Evolutionary conservation across 2,329 filamentous ascomycete genomes (phyloP).

Genomic region (Tolypocladium ovalisporum): DNA sequence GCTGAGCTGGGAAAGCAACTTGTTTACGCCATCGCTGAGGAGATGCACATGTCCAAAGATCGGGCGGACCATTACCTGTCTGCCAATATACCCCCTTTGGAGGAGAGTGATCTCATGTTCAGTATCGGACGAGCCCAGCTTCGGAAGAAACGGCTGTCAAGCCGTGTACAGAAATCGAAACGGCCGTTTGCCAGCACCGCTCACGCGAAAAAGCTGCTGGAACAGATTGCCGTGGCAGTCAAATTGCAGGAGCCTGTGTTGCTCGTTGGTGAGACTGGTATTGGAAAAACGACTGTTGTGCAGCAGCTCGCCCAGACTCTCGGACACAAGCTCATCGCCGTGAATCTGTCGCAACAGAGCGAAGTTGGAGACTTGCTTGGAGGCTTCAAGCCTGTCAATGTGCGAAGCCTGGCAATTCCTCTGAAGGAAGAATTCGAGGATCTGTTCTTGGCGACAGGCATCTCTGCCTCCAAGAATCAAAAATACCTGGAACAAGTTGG

Average conservation of each 20-base stretch:
- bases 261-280: slow-evolving; percentile 96
- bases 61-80: slow-evolving; percentile 67
- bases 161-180: slow-evolving; percentile 38
- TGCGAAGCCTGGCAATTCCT: slow-evolving; percentile 76
- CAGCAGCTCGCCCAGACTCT: slow-evolving; percentile 81
- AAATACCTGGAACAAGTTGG: slow-evolving; percentile 72
- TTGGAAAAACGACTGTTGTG: slow-evolving; percentile 93
- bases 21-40: slow-evolving; percentile 65
- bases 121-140: slow-evolving; percentile 57
- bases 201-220: slow-evolving; percentile 73
- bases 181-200: slow-evolving; percentile 79
- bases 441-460: slow-evolving; percentile 72
- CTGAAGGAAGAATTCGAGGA: slow-evolving; percentile 91
- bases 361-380: slow-evolving; percentile 93
- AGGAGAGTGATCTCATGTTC: slow-evolving; percentile 46
- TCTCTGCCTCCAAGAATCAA: slow-evolving; percentile 79
- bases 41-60: slow-evolving; percentile 78
- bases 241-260: slow-evolving; percentile 79
- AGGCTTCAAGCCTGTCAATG: slow-evolving; percentile 92
- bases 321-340: slow-evolving; percentile 77
- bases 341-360: slow-evolving; percentile 96
- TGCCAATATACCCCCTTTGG: slow-evolving; percentile 60
- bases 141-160: slow-evolving; percentile 42
- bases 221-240: slow-evolving; percentile 77
- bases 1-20: slow-evolving; percentile 47